Conservation (phyloP, 805 yeast species). For the Candida ovalis region DNA sequence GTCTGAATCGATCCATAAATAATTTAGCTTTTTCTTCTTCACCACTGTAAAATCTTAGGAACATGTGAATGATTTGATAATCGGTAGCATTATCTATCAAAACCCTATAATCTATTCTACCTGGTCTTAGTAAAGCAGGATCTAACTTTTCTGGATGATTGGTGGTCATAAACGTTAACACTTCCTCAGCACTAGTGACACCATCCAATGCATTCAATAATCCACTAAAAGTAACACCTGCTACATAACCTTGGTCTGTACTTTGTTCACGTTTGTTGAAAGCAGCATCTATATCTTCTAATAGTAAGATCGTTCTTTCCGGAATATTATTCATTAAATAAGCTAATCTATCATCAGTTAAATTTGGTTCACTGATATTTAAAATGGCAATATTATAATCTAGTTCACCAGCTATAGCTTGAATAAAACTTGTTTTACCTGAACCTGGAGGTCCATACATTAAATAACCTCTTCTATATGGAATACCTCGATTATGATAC, state of each 20-base stretch:
- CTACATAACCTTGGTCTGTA: slow-evolving; percentile 69
- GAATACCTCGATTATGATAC: slow-evolving; percentile 97
- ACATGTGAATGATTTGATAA: slow-evolving; percentile 79
- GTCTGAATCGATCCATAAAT: slow-evolving; percentile 44
- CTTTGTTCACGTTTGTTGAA: slow-evolving; percentile 77
- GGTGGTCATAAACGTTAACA: slow-evolving; percentile 96
- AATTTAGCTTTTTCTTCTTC: slow-evolving; percentile 50
- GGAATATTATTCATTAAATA: slow-evolving; percentile 97
- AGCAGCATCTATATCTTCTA: slow-evolving; percentile 97
- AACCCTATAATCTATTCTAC: slow-evolving; percentile 84
- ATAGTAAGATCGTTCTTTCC: slow-evolving; percentile 72
- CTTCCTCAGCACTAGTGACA: slow-evolving; percentile 95
- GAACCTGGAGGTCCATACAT: slow-evolving; percentile 97
- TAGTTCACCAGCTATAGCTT: slow-evolving; percentile 93
- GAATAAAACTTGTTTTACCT: slow-evolving; percentile 94
- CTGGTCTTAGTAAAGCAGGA: slow-evolving; percentile 92
- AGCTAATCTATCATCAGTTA: slow-evolving; percentile 91
- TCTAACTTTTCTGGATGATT: slow-evolving; percentile 94
- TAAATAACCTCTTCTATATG: slow-evolving; percentile 91
- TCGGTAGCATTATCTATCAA: slow-evolving; percentile 83
- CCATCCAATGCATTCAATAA: slow-evolving; percentile 93
- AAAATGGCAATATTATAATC: slow-evolving; percentile 94
- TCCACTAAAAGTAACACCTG: slow-evolving; percentile 96
- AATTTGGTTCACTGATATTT: slow-evolving; percentile 83
- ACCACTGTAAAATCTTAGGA: slow-evolving; percentile 75